A percentile compares a stretch with the other conserved stretches of the same genome.
phyloP scores from a whole-genome alignment of 805 yeast species.

The Lachancea lanzarotensis region DNA sequence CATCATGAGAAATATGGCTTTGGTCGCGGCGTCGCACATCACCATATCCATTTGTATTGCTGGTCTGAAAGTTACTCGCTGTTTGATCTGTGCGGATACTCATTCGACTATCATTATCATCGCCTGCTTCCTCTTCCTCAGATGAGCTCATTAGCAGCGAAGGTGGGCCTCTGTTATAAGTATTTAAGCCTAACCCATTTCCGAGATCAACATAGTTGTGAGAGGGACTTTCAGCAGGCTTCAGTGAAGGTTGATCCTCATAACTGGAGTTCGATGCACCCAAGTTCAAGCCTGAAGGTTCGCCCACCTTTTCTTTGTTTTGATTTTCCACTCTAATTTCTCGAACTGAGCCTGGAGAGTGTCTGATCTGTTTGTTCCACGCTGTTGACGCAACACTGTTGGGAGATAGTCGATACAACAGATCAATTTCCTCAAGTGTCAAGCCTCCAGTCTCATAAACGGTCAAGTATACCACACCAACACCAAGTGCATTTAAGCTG shows the following conservation, averaged over 20 bases:
- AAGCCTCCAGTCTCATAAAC: conserved; percentile 79
- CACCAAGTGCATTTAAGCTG: conserved; percentile 52
- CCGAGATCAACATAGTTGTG: conserved; percentile 28
- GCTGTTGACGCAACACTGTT: conserved; percentile 45
- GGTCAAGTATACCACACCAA: conserved; percentile 53
- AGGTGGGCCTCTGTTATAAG: conserved; percentile 35
- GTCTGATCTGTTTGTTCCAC: conserved; percentile 33
- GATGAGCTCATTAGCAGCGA: conserved; percentile 33
- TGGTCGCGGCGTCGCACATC: background rate
- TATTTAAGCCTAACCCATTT: conserved; percentile 32
- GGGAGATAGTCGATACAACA: conserved; percentile 55
- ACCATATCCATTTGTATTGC: background rate
- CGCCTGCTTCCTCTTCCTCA: conserved; percentile 8
- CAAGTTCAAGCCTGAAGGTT: background rate
- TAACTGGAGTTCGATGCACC: conserved; percentile 3
- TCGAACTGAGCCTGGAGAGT: conserved; percentile 8
- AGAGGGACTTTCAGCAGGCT: conserved; percentile 2
- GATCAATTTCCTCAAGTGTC: conserved; percentile 76
- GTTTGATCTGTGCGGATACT: background rate
- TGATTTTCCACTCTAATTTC: conserved; percentile 7
- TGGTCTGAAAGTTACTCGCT: background rate
- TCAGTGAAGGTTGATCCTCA: conserved; percentile 3
- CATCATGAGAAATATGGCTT: background rate
- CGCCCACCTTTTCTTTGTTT: background rate
- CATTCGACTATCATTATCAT: background rate